These are phyloP conservation scores for Gleditsia sinensis DNA, from an alignment of 306 rosid species.

Conservation along the genomic window DNA sequence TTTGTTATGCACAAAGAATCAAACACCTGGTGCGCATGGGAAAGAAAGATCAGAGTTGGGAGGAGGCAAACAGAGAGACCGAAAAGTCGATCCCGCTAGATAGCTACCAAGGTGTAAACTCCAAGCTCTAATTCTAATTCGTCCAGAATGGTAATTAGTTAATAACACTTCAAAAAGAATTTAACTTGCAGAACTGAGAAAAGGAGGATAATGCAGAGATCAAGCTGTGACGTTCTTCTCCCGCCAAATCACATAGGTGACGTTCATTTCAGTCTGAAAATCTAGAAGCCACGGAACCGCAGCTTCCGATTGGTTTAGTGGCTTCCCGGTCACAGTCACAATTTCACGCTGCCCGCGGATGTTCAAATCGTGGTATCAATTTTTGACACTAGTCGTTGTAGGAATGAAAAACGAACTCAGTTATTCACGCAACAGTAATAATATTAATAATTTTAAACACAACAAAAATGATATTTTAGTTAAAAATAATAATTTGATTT, in stretches of 20 bases:
- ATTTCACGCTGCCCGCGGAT: background rate
- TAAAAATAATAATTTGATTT: too few species aligned
- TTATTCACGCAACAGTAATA: too few species aligned
- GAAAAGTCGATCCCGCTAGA: background rate
- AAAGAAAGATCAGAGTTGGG: background rate
- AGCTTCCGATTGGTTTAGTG: background rate
- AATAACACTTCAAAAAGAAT: too few species aligned
- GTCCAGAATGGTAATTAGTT: background rate
- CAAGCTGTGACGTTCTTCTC: background rate
- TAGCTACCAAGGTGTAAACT: background rate
- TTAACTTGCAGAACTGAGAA: background rate
- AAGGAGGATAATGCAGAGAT: background rate
- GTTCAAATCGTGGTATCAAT: background rate
- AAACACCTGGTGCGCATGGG: conserved; percentile 42
- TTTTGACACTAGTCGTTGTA: background rate
- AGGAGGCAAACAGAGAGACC: background rate
- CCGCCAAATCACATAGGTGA: background rate
- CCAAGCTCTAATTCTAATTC: background rate
- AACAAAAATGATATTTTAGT: background rate
- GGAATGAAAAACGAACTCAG: background rate
- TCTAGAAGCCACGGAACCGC: background rate
- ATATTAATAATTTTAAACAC: too few species aligned
- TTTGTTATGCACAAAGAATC: conserved; percentile 37
- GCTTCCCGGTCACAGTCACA: background rate
- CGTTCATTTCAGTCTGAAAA: background rate